Percentiles rank a stretch among this genome's conserved stretches.
phyloP scores from a whole-genome alignment of 2,329 filamentous ascomycete species.

The Aureobasidium sp. region DNA sequence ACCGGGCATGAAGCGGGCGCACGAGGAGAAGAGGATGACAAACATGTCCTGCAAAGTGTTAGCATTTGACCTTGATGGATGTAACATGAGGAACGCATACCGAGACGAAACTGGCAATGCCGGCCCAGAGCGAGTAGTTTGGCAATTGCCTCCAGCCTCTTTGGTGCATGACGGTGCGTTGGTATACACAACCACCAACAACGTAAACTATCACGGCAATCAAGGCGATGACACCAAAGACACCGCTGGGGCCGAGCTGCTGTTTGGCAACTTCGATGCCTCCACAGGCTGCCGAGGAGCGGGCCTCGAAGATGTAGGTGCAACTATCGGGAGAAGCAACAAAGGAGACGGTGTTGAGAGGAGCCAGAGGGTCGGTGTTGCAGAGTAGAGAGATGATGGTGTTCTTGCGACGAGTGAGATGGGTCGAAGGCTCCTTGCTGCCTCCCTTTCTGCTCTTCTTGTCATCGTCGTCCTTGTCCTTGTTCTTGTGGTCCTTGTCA shows the following conservation, averaged over 20 bases:
- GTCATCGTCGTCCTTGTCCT: slow-evolving; percentile 19
- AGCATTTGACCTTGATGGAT: too few species aligned
- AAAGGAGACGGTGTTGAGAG: slow-evolving; percentile 67
- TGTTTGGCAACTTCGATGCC: slow-evolving; percentile 52
- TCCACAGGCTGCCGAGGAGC: slow-evolving; percentile 76
- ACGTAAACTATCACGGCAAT: slow-evolving; percentile 81
- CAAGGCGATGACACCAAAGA: slow-evolving; percentile 79
- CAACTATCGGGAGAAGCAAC: slow-evolving; percentile 79
- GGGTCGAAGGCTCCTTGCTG: slow-evolving; percentile 28
- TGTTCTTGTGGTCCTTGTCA: slow-evolving; percentile 24
- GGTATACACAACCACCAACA: slow-evolving; percentile 88
- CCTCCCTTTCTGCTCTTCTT: slow-evolving; percentile 17
- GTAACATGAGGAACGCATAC: slow-evolving; percentile 41
- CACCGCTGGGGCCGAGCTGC: slow-evolving; percentile 57
- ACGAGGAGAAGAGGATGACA: slow-evolving; percentile 61
- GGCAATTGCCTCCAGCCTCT: slow-evolving; percentile 92
- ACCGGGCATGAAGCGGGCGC: slow-evolving; percentile 55
- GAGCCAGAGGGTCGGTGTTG: slow-evolving; percentile 67
- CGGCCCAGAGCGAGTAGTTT: slow-evolving; percentile 88
- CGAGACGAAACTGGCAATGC: slow-evolving; percentile 74
- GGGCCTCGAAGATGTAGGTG: slow-evolving; percentile 90
- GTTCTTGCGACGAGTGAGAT: slow-evolving; percentile 63
- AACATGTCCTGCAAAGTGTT: slow-evolving; percentile 43
- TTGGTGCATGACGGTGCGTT: slow-evolving; percentile 87
- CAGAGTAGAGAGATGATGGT: slow-evolving; percentile 90